A percentile compares a stretch with the other conserved stretches of the same genome.
phyloP scores from a whole-genome alignment of 176 grass and related monocot species.

The Typha latifolia region DNA sequence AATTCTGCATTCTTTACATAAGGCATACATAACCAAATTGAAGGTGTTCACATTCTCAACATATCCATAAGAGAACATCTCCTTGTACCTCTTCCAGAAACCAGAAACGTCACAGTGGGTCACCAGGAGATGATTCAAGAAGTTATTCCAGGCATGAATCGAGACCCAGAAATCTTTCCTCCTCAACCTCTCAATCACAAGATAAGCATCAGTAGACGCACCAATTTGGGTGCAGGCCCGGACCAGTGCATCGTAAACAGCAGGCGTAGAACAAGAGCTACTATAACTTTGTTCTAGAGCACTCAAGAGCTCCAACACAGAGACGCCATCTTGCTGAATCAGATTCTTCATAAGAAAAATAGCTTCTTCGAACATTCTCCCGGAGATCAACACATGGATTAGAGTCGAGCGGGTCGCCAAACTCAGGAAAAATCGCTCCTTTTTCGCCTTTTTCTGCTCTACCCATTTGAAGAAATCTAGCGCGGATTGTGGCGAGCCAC shows the following conservation, averaged over 20 bases:
- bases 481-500: neutral
- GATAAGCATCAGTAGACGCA: neutral
- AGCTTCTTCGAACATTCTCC: conserved; percentile 21
- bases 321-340: conserved; percentile 3
- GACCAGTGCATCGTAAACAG: conserved; percentile 16
- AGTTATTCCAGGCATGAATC: conserved; percentile 20
- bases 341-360: conserved; percentile 8
- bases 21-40: conserved; percentile 18
- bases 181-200: conserved; percentile 19
- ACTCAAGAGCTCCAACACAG: conserved; percentile 11
- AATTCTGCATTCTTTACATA: conserved; percentile 7
- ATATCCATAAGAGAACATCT: conserved; percentile 20
- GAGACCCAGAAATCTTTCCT: conserved; percentile 9
- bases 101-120: neutral
- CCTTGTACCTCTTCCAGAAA: conserved; percentile 22
- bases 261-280: neutral
- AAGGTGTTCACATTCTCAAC: conserved; percentile 22
- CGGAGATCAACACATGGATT: conserved; percentile 9
- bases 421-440: neutral
- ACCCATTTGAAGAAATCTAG: conserved; percentile 12
- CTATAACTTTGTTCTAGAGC: neutral
- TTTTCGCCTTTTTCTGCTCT: neutral
- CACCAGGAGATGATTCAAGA: conserved; percentile 18
- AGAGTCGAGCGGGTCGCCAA: conserved; percentile 6
- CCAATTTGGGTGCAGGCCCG: conserved; percentile 23